Evolutionary conservation across 2,329 filamentous ascomycete species (phyloP).

Genomic region (Coniochaeta pulveracea): DNA sequence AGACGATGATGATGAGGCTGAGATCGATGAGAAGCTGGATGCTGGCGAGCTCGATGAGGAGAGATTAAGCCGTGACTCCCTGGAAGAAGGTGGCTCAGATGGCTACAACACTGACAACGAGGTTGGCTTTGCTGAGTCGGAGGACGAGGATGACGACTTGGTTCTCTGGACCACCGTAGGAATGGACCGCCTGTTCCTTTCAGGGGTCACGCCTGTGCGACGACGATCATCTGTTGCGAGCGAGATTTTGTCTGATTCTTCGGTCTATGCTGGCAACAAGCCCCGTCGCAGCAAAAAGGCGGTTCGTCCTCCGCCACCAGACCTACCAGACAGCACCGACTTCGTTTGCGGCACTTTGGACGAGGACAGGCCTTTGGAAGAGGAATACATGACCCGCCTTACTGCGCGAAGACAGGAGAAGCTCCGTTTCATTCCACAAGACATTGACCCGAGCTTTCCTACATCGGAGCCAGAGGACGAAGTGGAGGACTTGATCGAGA

Average conservation of each 20-base stretch:
- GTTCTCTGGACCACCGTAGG: conserved; percentile 41
- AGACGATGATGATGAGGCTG: conserved; percentile 36
- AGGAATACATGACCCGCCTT: conserved; percentile 78
- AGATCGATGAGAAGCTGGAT: conserved; percentile 53
- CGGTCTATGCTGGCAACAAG: conserved; percentile 18
- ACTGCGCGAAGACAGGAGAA: conserved; percentile 73
- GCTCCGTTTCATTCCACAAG: conserved; percentile 77
- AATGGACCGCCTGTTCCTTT: conserved; percentile 21
- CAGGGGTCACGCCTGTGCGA: conserved; percentile 21
- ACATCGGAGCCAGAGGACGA: conserved; percentile 86
- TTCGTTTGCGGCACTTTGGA: conserved; percentile 98
- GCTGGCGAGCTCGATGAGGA: conserved; percentile 3
- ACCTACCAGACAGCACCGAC: conserved; percentile 92
- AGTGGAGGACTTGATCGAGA: conserved; percentile 55
- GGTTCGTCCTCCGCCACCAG: conserved; percentile 54
- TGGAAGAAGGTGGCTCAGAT: conserved; percentile 42
- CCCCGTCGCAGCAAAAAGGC: background rate
- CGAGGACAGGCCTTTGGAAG: conserved; percentile 88
- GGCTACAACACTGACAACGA: conserved; percentile 70
- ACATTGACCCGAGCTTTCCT: conserved; percentile 95
- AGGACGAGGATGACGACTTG: conserved; percentile 61
- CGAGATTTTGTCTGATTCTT: conserved; percentile 46
- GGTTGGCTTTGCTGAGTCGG: conserved; percentile 56
- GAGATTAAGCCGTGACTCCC: conserved; percentile 47
- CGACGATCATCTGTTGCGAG: conserved; percentile 26